Conservation (phyloP, 257 asterid species). For the Solanum piurae region DNA sequence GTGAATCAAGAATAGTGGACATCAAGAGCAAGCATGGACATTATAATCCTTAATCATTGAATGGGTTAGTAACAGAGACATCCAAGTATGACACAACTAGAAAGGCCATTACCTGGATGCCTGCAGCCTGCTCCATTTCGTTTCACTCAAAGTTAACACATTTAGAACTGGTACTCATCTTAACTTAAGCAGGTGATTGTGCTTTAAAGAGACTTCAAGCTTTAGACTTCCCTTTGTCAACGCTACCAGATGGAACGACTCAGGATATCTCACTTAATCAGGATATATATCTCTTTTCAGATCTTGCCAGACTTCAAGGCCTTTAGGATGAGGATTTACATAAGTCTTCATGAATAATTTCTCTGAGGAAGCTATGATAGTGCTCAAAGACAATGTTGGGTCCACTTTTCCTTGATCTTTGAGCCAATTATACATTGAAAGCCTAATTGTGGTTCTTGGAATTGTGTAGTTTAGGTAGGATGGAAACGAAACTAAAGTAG, state of each 20-base stretch:
- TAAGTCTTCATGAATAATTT: constrained; percentile 25
- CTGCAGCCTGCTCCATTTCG: neutral
- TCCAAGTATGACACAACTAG: neutral
- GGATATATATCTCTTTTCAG: constrained; percentile 31
- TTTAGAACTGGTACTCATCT: neutral
- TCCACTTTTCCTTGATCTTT: constrained; percentile 28
- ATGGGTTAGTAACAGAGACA: neutral
- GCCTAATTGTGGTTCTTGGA: constrained; percentile 41
- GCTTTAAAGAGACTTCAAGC: neutral
- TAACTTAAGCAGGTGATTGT: neutral
- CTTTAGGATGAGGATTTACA: constrained; percentile 47
- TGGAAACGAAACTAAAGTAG: constrained; percentile 39
- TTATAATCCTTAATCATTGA: neutral
- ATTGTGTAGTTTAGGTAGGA: constrained; percentile 30
- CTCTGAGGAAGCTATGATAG: constrained; percentile 50
- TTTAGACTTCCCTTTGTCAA: neutral
- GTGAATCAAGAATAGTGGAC: neutral
- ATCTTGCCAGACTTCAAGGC: constrained; percentile 44
- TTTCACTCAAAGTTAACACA: neutral
- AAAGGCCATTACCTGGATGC: neutral
- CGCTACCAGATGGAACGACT: neutral
- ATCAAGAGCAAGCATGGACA: neutral
- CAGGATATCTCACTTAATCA: neutral
- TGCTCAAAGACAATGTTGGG: constrained; percentile 46
- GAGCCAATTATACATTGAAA: constrained; percentile 60